A percentile compares a stretch with the other conserved stretches of the same genome.
Evolutionary conservation across 768 basidiomycete species (phyloP).

Genomic region (Cystofilobasidium capitatum): DNA sequence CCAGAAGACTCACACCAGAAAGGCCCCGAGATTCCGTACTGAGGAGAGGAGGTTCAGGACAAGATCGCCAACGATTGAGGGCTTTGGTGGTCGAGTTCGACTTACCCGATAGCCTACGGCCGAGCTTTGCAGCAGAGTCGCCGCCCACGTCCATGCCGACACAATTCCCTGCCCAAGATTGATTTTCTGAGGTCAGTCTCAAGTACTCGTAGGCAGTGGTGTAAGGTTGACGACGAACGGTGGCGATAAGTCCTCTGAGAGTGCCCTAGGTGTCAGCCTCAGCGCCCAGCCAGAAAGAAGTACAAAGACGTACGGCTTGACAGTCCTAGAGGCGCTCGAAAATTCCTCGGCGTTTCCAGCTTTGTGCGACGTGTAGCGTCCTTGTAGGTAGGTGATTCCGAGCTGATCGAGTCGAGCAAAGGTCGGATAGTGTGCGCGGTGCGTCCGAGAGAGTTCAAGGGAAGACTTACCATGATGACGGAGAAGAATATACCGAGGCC

Average conservation of each 20-base stretch:
- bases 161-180: too few species aligned
- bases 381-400: conserved; percentile 5
- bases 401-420: neutral
- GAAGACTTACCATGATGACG: conserved; percentile 12
- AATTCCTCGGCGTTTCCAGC: conserved; percentile 61
- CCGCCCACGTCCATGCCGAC: conserved; percentile 65
- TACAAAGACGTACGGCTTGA: too few species aligned
- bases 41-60: too few species aligned
- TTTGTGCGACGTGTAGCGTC: conserved; percentile 40
- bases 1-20: conserved; percentile 42
- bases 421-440: conserved; percentile 40
- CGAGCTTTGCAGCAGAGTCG: too few species aligned
- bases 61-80: conserved; percentile 74
- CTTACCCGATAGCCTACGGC: too few species aligned
- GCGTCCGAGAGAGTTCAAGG: neutral
- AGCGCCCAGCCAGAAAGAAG: too few species aligned
- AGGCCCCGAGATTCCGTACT: conserved; percentile 73
- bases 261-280: too few species aligned
- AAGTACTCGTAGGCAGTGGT: too few species aligned
- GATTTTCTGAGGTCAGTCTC: too few species aligned
- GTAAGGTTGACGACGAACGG: too few species aligned
- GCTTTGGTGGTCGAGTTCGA: too few species aligned
- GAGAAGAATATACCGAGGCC: conserved; percentile 22
- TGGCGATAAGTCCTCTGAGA: conserved; percentile 81
- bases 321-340: conserved; percentile 37